Evolutionary conservation across 768 basidiomycete species (phyloP), one percentile per base, ranked within the genome.

Genomic region (Auriculariales sp.): DNA sequence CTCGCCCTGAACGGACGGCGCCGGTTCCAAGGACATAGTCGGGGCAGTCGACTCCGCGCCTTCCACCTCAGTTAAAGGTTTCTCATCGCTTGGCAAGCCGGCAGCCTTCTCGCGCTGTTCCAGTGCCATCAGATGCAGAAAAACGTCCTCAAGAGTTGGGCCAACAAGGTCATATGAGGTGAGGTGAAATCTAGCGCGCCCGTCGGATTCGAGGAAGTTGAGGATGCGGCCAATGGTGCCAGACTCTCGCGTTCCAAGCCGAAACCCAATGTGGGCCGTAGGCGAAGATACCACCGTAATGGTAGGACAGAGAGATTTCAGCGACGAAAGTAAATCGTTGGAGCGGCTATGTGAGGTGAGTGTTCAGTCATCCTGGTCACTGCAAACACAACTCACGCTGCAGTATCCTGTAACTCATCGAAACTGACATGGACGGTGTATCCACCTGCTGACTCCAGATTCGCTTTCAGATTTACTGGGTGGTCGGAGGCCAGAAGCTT

Each of bases 61-160:
- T n/a, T n/a, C n/a, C n/a, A n/a, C n/a, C n/a, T n/a, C n/a, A n/a
- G n/a, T n/a, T n/a, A n/a, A n/a, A n/a, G n/a, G n/a, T n/a, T n/a
- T n/a, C n/a, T n/a, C n/a, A n/a, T n/a, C 49, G 48, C 61, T 58
- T 3, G 71, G 66, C 44, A 62, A 45, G 28, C n/a, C 17, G 4
- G 27, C 45, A 22, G 24, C 25, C 31, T 30, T 36, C 33, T 46
- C 34, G 14, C 44, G 27, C 3, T 34, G n/a, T 35, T 56, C 53
- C 35, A 22, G 29, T 24, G 28, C 62, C 82, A 87, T 85, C 15
- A 90, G 63, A 33, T 73, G 70, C 17, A 90, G 69, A 66, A 90
- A 89, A 39, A 90, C 82, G 50, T 87, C 83, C 61, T 90, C 86
- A 33, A 90, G 80, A 6, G 83, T 77, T 0, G 84, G 80, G 9